phyloP scores from a whole-genome alignment of 1,139 yeast genomes.

The Geotrichum candidum region DNA sequence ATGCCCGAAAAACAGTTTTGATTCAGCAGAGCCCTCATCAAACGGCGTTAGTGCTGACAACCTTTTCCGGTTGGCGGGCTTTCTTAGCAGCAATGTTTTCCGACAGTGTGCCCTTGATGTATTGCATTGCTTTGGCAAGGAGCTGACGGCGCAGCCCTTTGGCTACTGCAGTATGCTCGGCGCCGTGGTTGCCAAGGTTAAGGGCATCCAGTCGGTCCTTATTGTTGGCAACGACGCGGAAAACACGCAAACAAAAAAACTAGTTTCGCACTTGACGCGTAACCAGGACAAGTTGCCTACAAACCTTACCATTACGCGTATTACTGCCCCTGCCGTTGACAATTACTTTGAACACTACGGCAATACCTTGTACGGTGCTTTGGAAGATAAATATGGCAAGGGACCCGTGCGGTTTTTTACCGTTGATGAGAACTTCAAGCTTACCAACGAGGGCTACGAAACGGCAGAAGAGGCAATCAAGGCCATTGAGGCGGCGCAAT shows the following conservation, averaged over 20 bases:
- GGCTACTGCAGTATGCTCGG: constrained; percentile 31
- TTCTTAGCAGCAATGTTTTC: constrained; percentile 26
- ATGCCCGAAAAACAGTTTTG: constrained; percentile 36
- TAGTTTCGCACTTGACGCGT: constrained; percentile 4
- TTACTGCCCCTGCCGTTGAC: constrained; percentile 10
- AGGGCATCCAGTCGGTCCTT: constrained; percentile 23
- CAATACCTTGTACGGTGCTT: constrained; percentile 21
- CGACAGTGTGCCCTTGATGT: constrained; percentile 25
- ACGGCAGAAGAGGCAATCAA: not conserved
- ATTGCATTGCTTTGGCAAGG: constrained; percentile 30
- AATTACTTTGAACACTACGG: constrained; percentile 16
- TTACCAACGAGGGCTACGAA: not conserved
- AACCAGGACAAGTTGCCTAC: not conserved
- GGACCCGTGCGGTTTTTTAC: constrained; percentile 22
- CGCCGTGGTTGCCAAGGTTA: constrained; percentile 13
- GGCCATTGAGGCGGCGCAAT: not conserved
- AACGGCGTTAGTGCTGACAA: constrained; percentile 36
- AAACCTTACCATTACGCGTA: constrained; percentile 7
- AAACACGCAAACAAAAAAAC: not conserved
- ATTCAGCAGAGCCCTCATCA: constrained; percentile 38
- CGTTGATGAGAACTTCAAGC: not conserved
- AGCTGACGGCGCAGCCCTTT: constrained; percentile 33
- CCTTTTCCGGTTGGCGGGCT: constrained; percentile 29
- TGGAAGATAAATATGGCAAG: constrained; percentile 23
- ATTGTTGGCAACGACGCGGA: constrained; percentile 24